Percentiles rank a stretch among this genome's conserved stretches.
Evolutionary conservation across 805 yeast genomes (phyloP).

Genomic region (Ogataea chonburiensis): DNA sequence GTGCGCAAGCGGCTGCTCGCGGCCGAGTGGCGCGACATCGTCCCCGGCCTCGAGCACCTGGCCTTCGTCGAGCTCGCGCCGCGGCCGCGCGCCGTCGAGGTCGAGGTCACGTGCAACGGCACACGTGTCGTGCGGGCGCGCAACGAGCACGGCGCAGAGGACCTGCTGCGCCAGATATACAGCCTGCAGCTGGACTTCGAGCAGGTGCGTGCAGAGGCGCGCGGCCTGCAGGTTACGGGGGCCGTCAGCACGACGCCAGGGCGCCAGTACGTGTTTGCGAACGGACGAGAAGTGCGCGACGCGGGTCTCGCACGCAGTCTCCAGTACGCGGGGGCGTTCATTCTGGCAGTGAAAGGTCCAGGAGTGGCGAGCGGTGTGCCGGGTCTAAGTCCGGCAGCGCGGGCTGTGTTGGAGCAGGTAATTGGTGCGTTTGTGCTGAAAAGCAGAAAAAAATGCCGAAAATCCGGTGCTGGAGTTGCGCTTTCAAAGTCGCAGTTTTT

Average conservation of each 20-base stretch:
- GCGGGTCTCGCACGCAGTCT: slow-evolving; percentile 23
- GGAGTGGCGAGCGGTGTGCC: not conserved
- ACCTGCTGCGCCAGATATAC: not conserved
- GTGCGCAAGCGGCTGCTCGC: slow-evolving; percentile 38
- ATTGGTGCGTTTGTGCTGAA: not conserved
- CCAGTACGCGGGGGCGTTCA: slow-evolving; percentile 9
- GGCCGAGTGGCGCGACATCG: slow-evolving; percentile 23
- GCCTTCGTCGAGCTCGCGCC: slow-evolving; percentile 33
- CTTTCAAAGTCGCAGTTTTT: slow-evolving; percentile 19
- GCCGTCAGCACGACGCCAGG: slow-evolving; percentile 38
- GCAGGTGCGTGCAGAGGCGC: slow-evolving; percentile 27
- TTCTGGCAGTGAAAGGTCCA: not conserved
- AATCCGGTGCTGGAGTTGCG: not conserved
- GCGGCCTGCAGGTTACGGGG: slow-evolving; percentile 35
- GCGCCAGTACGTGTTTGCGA: slow-evolving; percentile 47
- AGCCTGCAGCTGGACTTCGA: slow-evolving; percentile 25
- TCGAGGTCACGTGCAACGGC: slow-evolving; percentile 18
- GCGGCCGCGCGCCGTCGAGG: slow-evolving; percentile 24
- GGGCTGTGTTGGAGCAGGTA: not conserved
- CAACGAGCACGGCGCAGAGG: slow-evolving; percentile 1
- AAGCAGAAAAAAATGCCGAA: not conserved
- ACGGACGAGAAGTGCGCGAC: slow-evolving; percentile 37
- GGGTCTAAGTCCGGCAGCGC: not conserved
- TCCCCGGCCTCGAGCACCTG: slow-evolving; percentile 31
- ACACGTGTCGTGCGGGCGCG: slow-evolving; percentile 4